phyloP scores from a whole-genome alignment of 1,284 basidiomycete genomes.

The Pseudozyma tsukubaensis region DNA sequence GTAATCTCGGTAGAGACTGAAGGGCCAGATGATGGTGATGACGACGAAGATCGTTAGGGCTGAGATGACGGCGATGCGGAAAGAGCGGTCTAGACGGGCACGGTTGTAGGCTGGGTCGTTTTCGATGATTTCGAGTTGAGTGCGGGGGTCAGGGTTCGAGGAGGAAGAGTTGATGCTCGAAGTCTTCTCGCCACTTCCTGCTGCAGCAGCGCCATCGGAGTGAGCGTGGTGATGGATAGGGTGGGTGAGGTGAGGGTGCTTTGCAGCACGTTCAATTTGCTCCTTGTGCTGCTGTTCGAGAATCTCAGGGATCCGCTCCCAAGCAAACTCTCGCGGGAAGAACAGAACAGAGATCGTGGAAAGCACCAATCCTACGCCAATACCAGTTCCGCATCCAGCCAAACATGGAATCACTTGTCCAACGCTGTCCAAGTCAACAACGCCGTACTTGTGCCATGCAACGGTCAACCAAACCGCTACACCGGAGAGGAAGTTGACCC shows the following conservation, averaged over 20 bases:
- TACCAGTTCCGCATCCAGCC: constrained; percentile 56
- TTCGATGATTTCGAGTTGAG: constrained; percentile 47
- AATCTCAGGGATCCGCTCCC: constrained; percentile 50
- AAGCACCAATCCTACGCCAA: constrained; percentile 50
- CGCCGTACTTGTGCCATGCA: constrained; percentile 52
- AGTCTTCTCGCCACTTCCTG: constrained; percentile 9
- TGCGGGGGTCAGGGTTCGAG: constrained; percentile 20
- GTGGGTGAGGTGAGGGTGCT: constrained; percentile 16
- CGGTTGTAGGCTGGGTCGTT: constrained; percentile 38
- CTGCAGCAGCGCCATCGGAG: too few relatives aligned
- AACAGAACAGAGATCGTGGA: constrained; percentile 37
- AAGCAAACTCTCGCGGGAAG: constrained; percentile 54
- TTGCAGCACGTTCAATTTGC: constrained; percentile 17
- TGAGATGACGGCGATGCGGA: constrained; percentile 36
- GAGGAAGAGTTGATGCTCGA: constrained; percentile 13
- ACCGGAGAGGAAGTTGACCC: constrained; percentile 59
- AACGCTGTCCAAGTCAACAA: constrained; percentile 46
- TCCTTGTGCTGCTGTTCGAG: constrained; percentile 31
- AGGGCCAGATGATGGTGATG: constrained; percentile 66
- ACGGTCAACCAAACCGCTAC: constrained; percentile 64
- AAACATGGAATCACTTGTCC: constrained; percentile 51
- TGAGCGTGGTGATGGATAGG: neutral
- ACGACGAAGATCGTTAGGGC: constrained; percentile 53
- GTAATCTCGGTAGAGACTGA: constrained; percentile 65
- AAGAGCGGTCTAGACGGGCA: constrained; percentile 35